phyloP scores from a whole-genome alignment of 306 rosid genomes.

The Cucumis melo region DNA sequence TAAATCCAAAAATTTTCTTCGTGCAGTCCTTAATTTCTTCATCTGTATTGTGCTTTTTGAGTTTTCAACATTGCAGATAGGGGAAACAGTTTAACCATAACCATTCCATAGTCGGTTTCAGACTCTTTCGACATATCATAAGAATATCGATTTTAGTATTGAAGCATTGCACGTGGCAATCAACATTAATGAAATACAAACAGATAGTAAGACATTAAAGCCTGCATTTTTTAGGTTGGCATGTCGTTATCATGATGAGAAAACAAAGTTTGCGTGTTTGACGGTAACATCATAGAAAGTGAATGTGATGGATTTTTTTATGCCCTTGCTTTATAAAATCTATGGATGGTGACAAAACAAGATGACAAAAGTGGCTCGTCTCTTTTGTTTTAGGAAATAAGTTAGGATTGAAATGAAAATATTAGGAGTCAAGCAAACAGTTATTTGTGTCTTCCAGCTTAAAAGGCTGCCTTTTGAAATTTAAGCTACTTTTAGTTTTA shows the following conservation, averaged over 20 bases:
- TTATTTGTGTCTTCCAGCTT: neutral
- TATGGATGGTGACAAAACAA: slow-evolving; percentile 2
- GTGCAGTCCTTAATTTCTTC: neutral
- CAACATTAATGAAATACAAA: neutral
- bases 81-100: neutral
- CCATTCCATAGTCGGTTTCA: neutral
- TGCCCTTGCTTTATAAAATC: neutral
- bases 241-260: neutral
- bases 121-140: neutral
- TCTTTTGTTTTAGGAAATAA: neutral
- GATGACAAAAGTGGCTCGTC: neutral
- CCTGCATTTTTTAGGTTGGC: neutral
- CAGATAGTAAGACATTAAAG: neutral
- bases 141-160: neutral
- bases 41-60: neutral
- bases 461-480: neutral
- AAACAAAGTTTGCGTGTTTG: neutral
- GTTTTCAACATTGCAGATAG: neutral
- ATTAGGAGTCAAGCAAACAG: neutral
- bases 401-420: neutral
- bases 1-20: neutral
- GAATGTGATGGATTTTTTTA: neutral
- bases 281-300: neutral
- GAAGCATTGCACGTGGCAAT: neutral
- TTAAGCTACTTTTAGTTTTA: neutral